Conservation (phyloP, 2,329 filamentous ascomycete genomes). For the Setomelanomma holmii region DNA sequence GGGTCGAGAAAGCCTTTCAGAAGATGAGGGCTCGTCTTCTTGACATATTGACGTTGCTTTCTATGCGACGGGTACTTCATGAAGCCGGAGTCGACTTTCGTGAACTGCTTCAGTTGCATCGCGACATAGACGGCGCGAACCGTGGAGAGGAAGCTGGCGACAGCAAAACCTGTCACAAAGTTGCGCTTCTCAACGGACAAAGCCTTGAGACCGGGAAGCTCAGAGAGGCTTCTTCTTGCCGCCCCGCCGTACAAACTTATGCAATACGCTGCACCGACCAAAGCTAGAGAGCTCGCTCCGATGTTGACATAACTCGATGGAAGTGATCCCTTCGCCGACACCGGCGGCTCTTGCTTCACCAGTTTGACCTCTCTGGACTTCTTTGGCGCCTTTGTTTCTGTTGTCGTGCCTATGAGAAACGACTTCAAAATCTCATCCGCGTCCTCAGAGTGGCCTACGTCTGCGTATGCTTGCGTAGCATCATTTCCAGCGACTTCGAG, state of each 20-base stretch:
- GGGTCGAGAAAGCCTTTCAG: constrained; percentile 58
- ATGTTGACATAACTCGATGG: too few relatives aligned
- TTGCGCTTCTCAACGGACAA: too few relatives aligned
- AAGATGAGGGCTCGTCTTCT: constrained; percentile 21
- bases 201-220: constrained; percentile 10
- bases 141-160: constrained; percentile 25
- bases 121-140: constrained; percentile 20
- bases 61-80: constrained; percentile 31
- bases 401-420: constrained; percentile 39
- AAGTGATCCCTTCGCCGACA: too few relatives aligned
- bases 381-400: constrained; percentile 31
- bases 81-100: constrained; percentile 35
- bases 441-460: constrained; percentile 56
- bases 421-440: constrained; percentile 51
- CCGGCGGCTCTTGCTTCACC: constrained; percentile 42
- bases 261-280: too few relatives aligned
- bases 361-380: constrained; percentile 44
- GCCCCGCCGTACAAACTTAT: too few relatives aligned
- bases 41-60: constrained; percentile 11
- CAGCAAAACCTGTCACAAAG: constrained; percentile 22
- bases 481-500: constrained; percentile 52
- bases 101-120: constrained; percentile 52
- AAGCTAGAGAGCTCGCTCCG: too few relatives aligned
- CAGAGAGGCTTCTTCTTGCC: neutral
- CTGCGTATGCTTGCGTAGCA: constrained; percentile 53